Evolutionary conservation across 768 basidiomycete species (phyloP).

Genomic region (Termitomyces bulborhizus): DNA sequence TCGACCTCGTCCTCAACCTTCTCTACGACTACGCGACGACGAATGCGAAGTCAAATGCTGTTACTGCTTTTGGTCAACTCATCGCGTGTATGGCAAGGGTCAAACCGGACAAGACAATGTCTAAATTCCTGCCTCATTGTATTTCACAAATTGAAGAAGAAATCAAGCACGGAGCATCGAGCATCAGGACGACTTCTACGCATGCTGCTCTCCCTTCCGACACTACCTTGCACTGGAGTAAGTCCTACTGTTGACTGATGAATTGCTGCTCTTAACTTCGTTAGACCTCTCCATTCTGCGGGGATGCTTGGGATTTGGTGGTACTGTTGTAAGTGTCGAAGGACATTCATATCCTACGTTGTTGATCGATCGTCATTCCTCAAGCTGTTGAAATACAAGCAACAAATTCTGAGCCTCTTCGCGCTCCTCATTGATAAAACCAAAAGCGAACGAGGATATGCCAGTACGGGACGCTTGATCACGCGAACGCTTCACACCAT

Average conservation of each 20-base stretch:
- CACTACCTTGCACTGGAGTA: slow-evolving; percentile 92
- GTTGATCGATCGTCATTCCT: neutral
- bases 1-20: slow-evolving; percentile 80
- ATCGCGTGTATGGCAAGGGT: slow-evolving; percentile 80
- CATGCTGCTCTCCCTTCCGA: slow-evolving; percentile 74
- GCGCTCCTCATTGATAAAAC: slow-evolving; percentile 68
- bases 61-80: slow-evolving; percentile 84
- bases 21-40: slow-evolving; percentile 85
- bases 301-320: slow-evolving; percentile 75
- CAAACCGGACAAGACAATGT: slow-evolving; percentile 67
- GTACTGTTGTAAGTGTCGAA: slow-evolving; percentile 43
- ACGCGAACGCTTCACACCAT: slow-evolving; percentile 71
- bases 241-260: slow-evolving; percentile 16
- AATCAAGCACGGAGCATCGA: slow-evolving; percentile 85
- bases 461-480: slow-evolving; percentile 70
- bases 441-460: slow-evolving; percentile 86
- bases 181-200: slow-evolving; percentile 71
- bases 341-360: neutral
- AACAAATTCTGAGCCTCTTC: slow-evolving; percentile 57
- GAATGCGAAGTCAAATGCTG: slow-evolving; percentile 87
- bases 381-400: slow-evolving; percentile 66
- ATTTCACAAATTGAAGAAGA: slow-evolving; percentile 75
- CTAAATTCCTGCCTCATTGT: slow-evolving; percentile 77
- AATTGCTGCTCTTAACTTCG: neutral
- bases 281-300: slow-evolving; percentile 77